A percentile compares a stretch with the other conserved stretches of the same genome.
Evolutionary conservation across 176 grass and related monocot species (phyloP).

Genomic region (Lolium multiflorum): DNA sequence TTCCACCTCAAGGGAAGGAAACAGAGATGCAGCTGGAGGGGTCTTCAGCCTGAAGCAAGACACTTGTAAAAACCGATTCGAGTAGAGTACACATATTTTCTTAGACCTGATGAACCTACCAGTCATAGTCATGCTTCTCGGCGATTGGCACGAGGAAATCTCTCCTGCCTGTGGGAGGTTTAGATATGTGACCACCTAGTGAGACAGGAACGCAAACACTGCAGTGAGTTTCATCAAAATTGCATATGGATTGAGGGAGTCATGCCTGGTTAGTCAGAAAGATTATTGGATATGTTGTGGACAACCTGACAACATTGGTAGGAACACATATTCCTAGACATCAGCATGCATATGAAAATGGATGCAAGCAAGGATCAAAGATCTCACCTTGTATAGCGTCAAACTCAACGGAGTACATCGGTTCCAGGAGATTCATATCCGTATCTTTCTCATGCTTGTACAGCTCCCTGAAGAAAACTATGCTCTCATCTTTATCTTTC

Average conservation of each 20-base stretch:
- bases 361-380: neutral
- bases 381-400: conserved; percentile 59
- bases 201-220: neutral
- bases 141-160: conserved; percentile 50
- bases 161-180: conserved; percentile 41
- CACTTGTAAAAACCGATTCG: neutral
- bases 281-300: neutral
- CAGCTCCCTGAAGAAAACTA: conserved; percentile 67
- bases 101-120: conserved; percentile 34
- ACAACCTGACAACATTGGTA: neutral
- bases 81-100: neutral
- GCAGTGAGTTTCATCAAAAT: neutral
- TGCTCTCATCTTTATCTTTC: conserved; percentile 59
- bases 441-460: conserved; percentile 53
- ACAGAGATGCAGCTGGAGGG: conserved; percentile 54
- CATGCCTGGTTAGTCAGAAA: neutral
- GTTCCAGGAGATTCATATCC: conserved; percentile 64
- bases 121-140: conserved; percentile 68
- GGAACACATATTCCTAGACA: neutral
- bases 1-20: conserved; percentile 64
- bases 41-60: conserved; percentile 57
- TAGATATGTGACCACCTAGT: conserved; percentile 30
- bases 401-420: conserved; percentile 54
- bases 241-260: neutral
- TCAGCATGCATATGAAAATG: neutral